A percentile compares a stretch with the other conserved stretches of the same genome.
These are phyloP conservation scores for Teratosphaeria destructans DNA, from an alignment of 2,329 filamentous ascomycete genomes.

Conservation along the genomic window DNA sequence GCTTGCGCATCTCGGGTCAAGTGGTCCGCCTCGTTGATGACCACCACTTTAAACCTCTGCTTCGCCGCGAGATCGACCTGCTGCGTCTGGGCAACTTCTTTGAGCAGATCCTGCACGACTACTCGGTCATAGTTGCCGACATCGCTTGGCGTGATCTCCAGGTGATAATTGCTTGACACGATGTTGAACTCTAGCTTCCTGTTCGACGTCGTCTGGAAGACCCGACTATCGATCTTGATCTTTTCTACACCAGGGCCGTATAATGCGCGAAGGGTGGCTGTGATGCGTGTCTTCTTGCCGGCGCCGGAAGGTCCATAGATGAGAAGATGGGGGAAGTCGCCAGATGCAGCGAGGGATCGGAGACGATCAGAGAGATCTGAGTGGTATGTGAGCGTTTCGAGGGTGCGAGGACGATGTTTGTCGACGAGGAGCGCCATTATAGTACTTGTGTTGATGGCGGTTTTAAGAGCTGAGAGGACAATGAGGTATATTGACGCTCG, in stretches of 20 bases:
- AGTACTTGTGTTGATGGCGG: neutral
- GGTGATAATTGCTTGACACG: conserved; percentile 90
- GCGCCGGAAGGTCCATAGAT: conserved; percentile 95
- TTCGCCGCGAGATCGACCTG: conserved; percentile 89
- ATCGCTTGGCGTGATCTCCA: conserved; percentile 95
- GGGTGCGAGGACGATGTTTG: conserved; percentile 58
- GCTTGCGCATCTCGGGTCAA: conserved; percentile 91
- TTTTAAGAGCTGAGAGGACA: neutral
- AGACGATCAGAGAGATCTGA: conserved; percentile 77
- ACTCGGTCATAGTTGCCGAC: conserved; percentile 95
- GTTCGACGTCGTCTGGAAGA: conserved; percentile 88
- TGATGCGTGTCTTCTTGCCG: conserved; percentile 94
- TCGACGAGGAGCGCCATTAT: conserved; percentile 55
- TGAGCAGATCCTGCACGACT: conserved; percentile 87
- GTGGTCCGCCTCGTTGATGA: conserved; percentile 97
- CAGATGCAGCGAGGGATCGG: conserved; percentile 80
- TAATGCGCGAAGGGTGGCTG: conserved; percentile 87
- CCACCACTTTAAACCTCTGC: conserved; percentile 95
- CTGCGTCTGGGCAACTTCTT: conserved; percentile 97
- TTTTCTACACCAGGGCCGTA: conserved; percentile 97
- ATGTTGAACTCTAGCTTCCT: conserved; percentile 99
- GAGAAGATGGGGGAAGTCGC: conserved; percentile 94
- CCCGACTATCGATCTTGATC: conserved; percentile 96
- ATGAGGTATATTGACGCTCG: neutral
- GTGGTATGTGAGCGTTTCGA: conserved; percentile 78